Base-by-base conservation (phyloP, 208 protist genomes). In the Crithidia fasciculata region DNA sequence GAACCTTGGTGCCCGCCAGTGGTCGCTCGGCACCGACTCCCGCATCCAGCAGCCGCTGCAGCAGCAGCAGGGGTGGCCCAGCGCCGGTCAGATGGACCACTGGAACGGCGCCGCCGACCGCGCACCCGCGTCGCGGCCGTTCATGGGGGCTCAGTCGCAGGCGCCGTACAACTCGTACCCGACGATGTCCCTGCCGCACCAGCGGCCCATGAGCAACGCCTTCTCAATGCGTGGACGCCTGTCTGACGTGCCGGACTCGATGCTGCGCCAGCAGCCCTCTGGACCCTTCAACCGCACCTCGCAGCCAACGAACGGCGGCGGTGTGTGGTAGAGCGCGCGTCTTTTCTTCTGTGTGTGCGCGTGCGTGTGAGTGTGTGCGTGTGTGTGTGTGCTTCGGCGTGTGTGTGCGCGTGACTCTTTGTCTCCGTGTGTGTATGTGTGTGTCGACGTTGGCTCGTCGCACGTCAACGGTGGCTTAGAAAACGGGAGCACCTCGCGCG, bases 141-240 rank as follows among this genome's bases (percentile, higher is more conserved):
- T 78, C 53, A 65, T 73, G 59, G 65, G 68, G 13, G 40, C 69
- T 39, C 82, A 85, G 39, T 63, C 76, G 53, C 80, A 83, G 69
- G 62, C 81, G 56, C 85, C 84, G 65, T 90, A 90, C 73, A 87
- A 78, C 61, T 87, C 81, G 4, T 90, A 90, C 66, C 71, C 78
- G 5, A 59, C 76, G 18, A 36, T 58, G 55, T 71, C 70, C 45
- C 69, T 56, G 10, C 36, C 58, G 1, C 73, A 80, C 55, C 76
- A 75, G 56, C 76, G 70, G 16, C 39, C 70, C 5, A 4, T 40
- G 10, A 49, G 59, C 61, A 72, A 69, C 47, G 55, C 60, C 28
- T 77, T 82, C n/a, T 55, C 69, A 16, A 47, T 60, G 50, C 77
- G 76, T 44, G 53, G 74, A 28, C 76, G 76, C 43, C n/a, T 69